Conservation (phyloP, 2,329 filamentous ascomycete species). For the Hymenoscyphus albidus region DNA sequence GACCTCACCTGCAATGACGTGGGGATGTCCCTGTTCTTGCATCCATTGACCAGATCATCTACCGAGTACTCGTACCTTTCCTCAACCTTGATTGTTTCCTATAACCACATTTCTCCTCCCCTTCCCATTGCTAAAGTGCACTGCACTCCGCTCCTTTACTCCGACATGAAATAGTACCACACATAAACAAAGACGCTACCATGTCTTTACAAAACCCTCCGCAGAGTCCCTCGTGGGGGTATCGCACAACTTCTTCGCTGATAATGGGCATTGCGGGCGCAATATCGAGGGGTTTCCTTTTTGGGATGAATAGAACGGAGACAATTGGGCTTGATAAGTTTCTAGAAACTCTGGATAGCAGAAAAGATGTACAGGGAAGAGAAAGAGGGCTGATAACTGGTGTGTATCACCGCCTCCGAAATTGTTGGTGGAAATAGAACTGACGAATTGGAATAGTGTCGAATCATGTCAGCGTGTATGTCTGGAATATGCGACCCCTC, state of each 20-base stretch:
- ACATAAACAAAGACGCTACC: conserved; percentile 13
- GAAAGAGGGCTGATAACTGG: conserved; percentile 79
- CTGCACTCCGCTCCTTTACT: neutral
- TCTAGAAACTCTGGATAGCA: conserved; percentile 68
- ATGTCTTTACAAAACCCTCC: conserved; percentile 13
- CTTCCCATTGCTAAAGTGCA: neutral
- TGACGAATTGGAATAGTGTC: conserved; percentile 54
- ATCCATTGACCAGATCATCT: too few species aligned
- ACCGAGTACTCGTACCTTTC: neutral
- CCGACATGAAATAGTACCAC: conserved; percentile 14
- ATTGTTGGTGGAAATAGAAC: neutral
- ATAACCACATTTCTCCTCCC: neutral
- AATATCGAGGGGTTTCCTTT: conserved; percentile 71
- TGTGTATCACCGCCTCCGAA: conserved; percentile 34
- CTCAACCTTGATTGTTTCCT: neutral
- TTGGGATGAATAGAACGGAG: conserved; percentile 69
- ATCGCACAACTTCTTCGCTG: conserved; percentile 69
- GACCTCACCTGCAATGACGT: neutral
- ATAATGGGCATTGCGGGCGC: conserved; percentile 71
- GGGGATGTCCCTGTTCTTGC: neutral
- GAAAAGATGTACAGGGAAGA: conserved; percentile 62
- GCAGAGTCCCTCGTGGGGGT: conserved; percentile 45
- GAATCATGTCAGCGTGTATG: conserved; percentile 86
- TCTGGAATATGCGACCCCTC: conserved; percentile 32
- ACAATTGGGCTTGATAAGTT: conserved; percentile 74